These are phyloP conservation scores for Lactifluus rugatus DNA, from an alignment of 768 basidiomycete species.

Conservation along the genomic window DNA sequence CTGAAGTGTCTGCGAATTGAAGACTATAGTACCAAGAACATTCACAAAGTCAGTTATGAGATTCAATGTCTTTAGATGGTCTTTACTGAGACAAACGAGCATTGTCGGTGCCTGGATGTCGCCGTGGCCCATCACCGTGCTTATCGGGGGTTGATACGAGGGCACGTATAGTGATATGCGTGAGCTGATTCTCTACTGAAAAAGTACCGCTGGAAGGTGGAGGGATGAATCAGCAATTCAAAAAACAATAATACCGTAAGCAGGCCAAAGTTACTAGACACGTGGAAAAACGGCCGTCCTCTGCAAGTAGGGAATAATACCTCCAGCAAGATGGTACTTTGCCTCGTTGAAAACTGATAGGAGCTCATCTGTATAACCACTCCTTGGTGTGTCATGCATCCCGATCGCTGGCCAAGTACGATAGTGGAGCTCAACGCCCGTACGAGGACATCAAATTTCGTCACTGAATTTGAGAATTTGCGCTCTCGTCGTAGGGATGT, in stretches of 20 bases:
- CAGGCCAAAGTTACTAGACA: conserved; percentile 6
- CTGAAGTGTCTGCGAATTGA: conserved; percentile 23
- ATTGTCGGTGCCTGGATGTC: conserved; percentile 2
- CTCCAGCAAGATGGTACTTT: neutral
- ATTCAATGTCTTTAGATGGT: neutral
- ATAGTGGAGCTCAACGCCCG: neutral
- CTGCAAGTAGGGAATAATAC: conserved; percentile 4
- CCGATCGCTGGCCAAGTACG: neutral
- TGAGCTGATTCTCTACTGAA: conserved; percentile 1
- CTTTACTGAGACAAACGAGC: neutral
- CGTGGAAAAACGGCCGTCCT: conserved; percentile 20
- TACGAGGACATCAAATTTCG: neutral
- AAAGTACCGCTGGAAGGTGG: neutral
- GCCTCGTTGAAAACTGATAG: neutral
- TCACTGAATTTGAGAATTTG: neutral
- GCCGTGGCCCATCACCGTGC: conserved; percentile 12
- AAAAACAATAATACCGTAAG: neutral
- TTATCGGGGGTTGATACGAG: conserved; percentile 12
- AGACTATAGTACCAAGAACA: conserved; percentile 19
- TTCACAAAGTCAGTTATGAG: neutral
- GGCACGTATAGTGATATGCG: neutral
- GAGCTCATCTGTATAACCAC: conserved; percentile 1
- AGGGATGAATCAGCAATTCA: neutral
- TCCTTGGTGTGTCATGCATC: neutral
- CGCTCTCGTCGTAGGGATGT: neutral